A percentile compares a stretch with the other conserved stretches of the same genome.
Conservation (phyloP, 2,329 filamentous ascomycete species). For the Ceratocystis destructans region DNA sequence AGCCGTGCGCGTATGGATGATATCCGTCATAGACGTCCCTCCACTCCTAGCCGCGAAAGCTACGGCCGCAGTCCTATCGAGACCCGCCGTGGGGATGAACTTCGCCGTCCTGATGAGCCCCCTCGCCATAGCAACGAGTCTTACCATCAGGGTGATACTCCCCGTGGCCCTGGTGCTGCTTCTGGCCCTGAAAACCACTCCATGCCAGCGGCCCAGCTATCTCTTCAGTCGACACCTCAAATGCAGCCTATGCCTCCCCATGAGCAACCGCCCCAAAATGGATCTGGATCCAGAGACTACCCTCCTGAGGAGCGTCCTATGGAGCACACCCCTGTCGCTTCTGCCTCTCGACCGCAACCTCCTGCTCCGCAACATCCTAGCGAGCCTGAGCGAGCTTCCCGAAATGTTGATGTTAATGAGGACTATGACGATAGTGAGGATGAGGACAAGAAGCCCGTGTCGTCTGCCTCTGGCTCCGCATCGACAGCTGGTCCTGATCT, state of each 20-base stretch:
- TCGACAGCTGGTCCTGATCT: slow-evolving; percentile 41
- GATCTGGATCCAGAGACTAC: slow-evolving; percentile 38
- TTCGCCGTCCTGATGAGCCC: slow-evolving; percentile 40
- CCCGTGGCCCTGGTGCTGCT: slow-evolving; percentile 47
- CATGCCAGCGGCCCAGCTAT: slow-evolving; percentile 40
- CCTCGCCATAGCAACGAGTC: slow-evolving; percentile 61
- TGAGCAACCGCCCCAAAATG: slow-evolving; percentile 29
- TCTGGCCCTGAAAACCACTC: slow-evolving; percentile 34
- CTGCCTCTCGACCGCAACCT: slow-evolving; percentile 23
- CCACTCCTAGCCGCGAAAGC: slow-evolving; percentile 54
- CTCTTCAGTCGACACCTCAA: slow-evolving; percentile 47
- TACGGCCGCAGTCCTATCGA: slow-evolving; percentile 71
- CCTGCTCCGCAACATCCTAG: slow-evolving; percentile 32
- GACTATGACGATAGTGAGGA: slow-evolving; percentile 93
- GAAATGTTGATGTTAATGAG: slow-evolving; percentile 95
- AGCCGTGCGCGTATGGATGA: slow-evolving; percentile 77
- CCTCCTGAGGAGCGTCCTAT: slow-evolving; percentile 44
- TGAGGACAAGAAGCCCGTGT: slow-evolving; percentile 54
- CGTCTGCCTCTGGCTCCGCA: slow-evolving; percentile 28
- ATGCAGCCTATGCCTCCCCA: slow-evolving; percentile 42
- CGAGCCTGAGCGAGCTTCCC: slow-evolving; percentile 69
- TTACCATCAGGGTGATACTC: slow-evolving; percentile 86
- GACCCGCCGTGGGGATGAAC: slow-evolving; percentile 49
- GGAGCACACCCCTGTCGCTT: slow-evolving; percentile 27
- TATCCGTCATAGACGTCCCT: slow-evolving; percentile 62